phyloP scores from a whole-genome alignment of 23 red algal genomes.

The Gracilaria domingensis region DNA sequence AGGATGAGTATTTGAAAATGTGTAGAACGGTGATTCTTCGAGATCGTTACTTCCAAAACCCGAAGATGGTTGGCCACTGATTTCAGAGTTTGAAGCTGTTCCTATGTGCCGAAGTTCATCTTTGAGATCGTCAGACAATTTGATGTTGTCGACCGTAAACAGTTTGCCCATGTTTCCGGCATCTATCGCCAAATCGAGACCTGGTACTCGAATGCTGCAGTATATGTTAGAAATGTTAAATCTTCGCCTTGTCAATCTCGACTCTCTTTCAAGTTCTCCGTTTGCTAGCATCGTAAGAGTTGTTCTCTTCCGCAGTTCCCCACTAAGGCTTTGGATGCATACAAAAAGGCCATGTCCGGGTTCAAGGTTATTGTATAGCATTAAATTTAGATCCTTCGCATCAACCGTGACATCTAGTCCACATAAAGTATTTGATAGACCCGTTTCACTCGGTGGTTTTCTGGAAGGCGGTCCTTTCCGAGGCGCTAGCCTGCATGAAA shows the following conservation, averaged over 20 bases:
- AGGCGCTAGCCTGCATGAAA: conserved; percentile 55
- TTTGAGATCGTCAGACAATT: conserved; percentile 59
- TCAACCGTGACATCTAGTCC: conserved; percentile 60
- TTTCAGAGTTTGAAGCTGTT: conserved; percentile 26
- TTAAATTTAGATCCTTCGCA: conserved; percentile 69
- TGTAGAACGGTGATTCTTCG: conserved; percentile 78
- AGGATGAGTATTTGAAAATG: conserved; percentile 71
- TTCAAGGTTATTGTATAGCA: conserved; percentile 87
- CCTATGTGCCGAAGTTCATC: conserved; percentile 25
- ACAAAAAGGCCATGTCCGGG: conserved; percentile 77
- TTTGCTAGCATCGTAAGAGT: conserved; percentile 6
- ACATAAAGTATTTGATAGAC: conserved; percentile 51
- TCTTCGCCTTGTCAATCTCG: conserved; percentile 52
- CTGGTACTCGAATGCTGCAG: conserved; percentile 73
- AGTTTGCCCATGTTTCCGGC: conserved; percentile 64
- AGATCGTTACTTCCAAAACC: conserved; percentile 78
- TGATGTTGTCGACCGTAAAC: conserved; percentile 56
- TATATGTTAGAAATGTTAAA: conserved; percentile 71
- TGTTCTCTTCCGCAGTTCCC: conserved; percentile 55
- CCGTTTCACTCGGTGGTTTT: conserved; percentile 64
- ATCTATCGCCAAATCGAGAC: conserved; percentile 74
- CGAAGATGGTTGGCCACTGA: conserved; percentile 42
- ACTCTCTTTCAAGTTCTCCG: conserved; percentile 48
- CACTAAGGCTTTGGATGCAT: conserved; percentile 33
- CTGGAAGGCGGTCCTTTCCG: conserved; percentile 2